A percentile compares a stretch with the other conserved stretches of the same genome.
phyloP scores from a whole-genome alignment of 441 rosid genomes.

The Mallotus repandus region DNA sequence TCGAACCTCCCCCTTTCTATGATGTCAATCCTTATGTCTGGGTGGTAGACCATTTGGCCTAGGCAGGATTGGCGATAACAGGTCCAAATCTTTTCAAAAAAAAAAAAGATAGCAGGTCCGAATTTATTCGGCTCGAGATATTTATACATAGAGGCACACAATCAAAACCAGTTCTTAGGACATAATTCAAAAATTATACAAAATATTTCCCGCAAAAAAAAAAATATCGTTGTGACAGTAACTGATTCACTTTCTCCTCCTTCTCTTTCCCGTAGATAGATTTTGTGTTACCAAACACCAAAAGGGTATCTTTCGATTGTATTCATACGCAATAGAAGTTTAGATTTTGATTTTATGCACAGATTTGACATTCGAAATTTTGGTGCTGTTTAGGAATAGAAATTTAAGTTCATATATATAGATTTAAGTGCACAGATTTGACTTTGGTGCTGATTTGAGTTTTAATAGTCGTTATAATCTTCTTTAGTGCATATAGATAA shows the following conservation, averaged over 20 bases:
- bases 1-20: too few relatives aligned
- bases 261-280: neutral
- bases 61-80: too few relatives aligned
- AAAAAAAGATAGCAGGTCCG: too few relatives aligned
- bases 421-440: too few relatives aligned
- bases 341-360: neutral
- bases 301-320: neutral
- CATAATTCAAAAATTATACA: neutral
- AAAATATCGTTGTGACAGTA: too few relatives aligned
- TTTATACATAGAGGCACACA: too few relatives aligned
- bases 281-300: constrained; percentile 10
- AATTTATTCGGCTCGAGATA: too few relatives aligned
- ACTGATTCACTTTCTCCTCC: constrained; percentile 9
- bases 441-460: neutral
- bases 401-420: too few relatives aligned
- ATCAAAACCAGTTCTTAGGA: neutral
- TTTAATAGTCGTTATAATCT: neutral
- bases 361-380: neutral
- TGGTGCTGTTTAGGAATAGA: neutral
- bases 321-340: neutral
- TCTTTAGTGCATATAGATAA: neutral
- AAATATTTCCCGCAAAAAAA: constrained; percentile 22
- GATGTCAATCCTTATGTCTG: too few relatives aligned
- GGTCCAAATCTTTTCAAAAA: too few relatives aligned
- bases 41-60: too few relatives aligned